Evolutionary conservation across 1,284 basidiomycete species (phyloP).

Genomic region (Ceratorhiza oryzae-sativae): DNA sequence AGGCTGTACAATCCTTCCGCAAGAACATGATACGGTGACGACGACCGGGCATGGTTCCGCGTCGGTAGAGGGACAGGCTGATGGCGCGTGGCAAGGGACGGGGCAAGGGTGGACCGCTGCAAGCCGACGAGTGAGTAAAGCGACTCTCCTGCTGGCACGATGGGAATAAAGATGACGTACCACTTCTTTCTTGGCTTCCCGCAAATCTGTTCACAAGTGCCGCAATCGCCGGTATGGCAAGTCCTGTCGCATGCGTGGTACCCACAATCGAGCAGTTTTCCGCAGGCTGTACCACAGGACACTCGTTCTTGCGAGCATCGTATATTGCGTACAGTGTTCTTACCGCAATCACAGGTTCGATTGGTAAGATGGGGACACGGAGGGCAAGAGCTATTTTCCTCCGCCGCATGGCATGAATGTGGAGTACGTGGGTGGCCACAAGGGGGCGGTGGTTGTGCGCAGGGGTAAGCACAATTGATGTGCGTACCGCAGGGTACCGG

Average conservation of each 20-base stretch:
- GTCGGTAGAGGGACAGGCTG: conserved; percentile 70
- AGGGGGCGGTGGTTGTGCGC: conserved; percentile 68
- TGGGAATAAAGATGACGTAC: conserved; percentile 53
- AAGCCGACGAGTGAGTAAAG: conserved; percentile 40
- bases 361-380: conserved; percentile 81
- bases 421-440: conserved; percentile 82
- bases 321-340: conserved; percentile 73
- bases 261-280: conserved; percentile 78
- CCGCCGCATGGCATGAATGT: conserved; percentile 76
- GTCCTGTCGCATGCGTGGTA: conserved; percentile 82
- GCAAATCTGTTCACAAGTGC: conserved; percentile 75
- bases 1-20: conserved; percentile 77
- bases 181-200: conserved; percentile 85
- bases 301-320: conserved; percentile 84
- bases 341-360: conserved; percentile 87
- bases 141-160: neutral
- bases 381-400: conserved; percentile 69
- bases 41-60: conserved; percentile 73
- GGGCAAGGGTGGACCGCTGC: conserved; percentile 67
- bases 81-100: conserved; percentile 82
- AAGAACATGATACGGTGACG: conserved; percentile 75
- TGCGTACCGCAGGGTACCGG: conserved; percentile 80
- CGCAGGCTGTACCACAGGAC: conserved; percentile 81
- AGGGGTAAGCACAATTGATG: conserved; percentile 80
- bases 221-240: conserved; percentile 84